Evolutionary conservation across 2,329 filamentous ascomycete genomes (phyloP).

Genomic region (Exophiala mesophila): DNA sequence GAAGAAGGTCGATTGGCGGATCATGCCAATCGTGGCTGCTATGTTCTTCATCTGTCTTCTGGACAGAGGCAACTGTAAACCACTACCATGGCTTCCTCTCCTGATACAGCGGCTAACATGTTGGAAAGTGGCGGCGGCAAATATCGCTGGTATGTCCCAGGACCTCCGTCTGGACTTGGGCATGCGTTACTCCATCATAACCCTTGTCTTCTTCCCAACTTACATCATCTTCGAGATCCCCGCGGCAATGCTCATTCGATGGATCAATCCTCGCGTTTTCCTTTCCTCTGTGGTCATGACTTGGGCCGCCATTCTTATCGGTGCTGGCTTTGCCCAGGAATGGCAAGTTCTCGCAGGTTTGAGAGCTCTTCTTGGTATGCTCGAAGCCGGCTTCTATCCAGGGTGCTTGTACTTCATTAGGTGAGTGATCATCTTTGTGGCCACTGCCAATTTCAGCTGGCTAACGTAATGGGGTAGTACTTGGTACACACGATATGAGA

Average conservation of each 20-base stretch:
- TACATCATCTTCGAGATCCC: constrained; percentile 3
- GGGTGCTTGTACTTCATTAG: too few species aligned
- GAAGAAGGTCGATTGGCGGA: constrained; percentile 23
- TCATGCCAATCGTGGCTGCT: constrained; percentile 28
- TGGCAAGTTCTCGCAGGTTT: constrained; percentile 24
- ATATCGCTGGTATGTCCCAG: constrained; percentile 29
- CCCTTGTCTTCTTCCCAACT: background rate
- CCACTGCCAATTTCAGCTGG: too few species aligned
- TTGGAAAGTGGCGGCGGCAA: constrained; percentile 25
- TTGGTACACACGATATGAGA: too few species aligned
- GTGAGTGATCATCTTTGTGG: too few species aligned
- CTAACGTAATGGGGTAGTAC: too few species aligned
- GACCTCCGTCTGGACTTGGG: constrained; percentile 27
- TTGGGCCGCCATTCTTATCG: constrained; percentile 31
- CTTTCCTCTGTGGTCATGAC: constrained; percentile 1
- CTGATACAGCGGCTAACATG: background rate
- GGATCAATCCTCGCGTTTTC: constrained; percentile 4
- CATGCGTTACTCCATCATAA: constrained; percentile 17
- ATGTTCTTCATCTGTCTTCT: constrained; percentile 12
- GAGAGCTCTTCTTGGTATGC: too few species aligned
- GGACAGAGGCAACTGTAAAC: constrained; percentile 4
- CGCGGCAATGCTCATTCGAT: constrained; percentile 39
- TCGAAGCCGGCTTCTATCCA: too few species aligned
- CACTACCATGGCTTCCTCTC: background rate
- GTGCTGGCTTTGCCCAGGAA: constrained; percentile 30